Evolutionary conservation across 768 basidiomycete species (phyloP).

Genomic region (Hypholoma fasciculare): DNA sequence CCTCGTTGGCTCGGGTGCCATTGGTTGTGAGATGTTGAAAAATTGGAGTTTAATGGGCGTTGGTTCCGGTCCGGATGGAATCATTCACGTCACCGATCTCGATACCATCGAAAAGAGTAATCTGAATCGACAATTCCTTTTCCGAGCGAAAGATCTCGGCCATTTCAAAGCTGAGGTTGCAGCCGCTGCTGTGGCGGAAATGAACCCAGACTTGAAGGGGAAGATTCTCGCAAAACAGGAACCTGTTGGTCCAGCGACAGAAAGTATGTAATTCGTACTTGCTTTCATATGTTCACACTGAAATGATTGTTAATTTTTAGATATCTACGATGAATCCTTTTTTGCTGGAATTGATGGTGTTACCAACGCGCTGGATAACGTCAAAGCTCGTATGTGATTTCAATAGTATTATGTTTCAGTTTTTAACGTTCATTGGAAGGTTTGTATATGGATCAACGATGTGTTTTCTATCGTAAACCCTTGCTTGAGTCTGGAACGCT

Average conservation of each 20-base stretch:
- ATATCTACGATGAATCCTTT: constrained; percentile 85
- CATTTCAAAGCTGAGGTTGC: constrained; percentile 98
- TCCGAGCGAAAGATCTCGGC: constrained; percentile 93
- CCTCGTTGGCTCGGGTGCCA: constrained; percentile 97
- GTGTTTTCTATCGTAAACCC: constrained; percentile 95
- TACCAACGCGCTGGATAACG: constrained; percentile 97
- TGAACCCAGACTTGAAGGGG: constrained; percentile 90
- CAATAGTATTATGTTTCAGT: background rate
- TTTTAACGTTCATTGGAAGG: constrained; percentile 42
- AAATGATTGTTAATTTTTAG: constrained; percentile 47
- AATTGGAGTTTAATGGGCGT: constrained; percentile 99
- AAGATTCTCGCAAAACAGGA: constrained; percentile 91
- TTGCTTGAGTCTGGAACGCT: constrained; percentile 96
- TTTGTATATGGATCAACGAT: constrained; percentile 97
- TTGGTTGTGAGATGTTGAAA: constrained; percentile 99
- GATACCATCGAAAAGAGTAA: constrained; percentile 99
- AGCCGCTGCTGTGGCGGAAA: constrained; percentile 85
- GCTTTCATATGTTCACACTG: constrained; percentile 30
- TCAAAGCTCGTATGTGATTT: constrained; percentile 79
- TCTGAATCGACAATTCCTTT: constrained; percentile 96
- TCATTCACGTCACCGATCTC: constrained; percentile 92
- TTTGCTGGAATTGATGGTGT: constrained; percentile 89
- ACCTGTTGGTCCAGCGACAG: constrained; percentile 89
- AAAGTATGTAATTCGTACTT: constrained; percentile 58
- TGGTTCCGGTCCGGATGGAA: constrained; percentile 73